Conservation (phyloP, 2,329 filamentous ascomycete genomes). For the Fusarium tjaetaba region DNA sequence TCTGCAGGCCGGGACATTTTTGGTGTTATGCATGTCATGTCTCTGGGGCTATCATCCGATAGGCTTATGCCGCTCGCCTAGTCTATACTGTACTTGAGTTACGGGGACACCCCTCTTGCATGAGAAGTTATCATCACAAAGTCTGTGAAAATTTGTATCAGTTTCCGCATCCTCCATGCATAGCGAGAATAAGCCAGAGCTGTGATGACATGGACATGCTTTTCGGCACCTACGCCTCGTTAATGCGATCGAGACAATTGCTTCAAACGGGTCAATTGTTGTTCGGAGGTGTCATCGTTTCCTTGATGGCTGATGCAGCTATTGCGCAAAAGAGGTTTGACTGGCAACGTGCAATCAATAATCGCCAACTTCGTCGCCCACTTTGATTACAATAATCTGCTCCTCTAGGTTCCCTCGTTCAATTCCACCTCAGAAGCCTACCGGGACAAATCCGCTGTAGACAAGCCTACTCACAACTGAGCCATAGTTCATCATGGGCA, state of each 20-base stretch:
- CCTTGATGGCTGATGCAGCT: accelerated
- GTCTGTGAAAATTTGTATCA: too few species aligned
- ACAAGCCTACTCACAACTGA: not conserved
- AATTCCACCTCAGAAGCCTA: accelerated
- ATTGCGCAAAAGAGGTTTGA: not conserved
- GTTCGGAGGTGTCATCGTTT: accelerated
- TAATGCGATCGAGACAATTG: not conserved
- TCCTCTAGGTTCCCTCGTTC: accelerated
- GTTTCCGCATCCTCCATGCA: too few species aligned
- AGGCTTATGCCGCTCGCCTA: not conserved
- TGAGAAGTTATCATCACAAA: accelerated
- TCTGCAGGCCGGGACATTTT: not conserved
- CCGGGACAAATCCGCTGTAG: accelerated
- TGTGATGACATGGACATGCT: not conserved
- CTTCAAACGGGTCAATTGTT: too few species aligned
- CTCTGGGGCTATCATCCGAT: not conserved
- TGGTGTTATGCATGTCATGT: not conserved
- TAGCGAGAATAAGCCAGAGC: too few species aligned
- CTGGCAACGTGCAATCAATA: too few species aligned
- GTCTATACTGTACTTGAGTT: not conserved
- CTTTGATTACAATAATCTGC: not conserved
- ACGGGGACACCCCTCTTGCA: not conserved
- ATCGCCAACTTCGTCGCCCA: not conserved
- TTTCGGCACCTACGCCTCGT: accelerated
- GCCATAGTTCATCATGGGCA: not conserved